Evolutionary conservation across 768 basidiomycete species (phyloP), one percentile per base, ranked within the genome.

Genomic region (Trametes punicea): DNA sequence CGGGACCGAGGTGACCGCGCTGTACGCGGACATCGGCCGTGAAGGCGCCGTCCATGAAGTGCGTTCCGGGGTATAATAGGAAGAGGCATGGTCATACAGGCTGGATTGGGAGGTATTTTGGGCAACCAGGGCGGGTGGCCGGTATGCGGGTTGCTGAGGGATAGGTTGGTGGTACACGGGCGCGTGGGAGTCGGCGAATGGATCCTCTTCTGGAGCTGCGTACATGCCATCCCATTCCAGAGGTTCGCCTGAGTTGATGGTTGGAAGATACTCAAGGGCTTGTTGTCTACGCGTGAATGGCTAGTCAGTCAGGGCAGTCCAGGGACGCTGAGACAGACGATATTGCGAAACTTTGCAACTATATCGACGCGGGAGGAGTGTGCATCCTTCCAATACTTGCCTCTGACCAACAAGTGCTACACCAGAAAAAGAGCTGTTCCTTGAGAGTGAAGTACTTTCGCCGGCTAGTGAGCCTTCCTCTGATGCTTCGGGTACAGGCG

Each of bases 241-340:
- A 4, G 69, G 67, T 51, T 70, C 68, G 25, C 70, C 70, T 16
- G 70, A 70, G 51, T 66, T 64, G 47, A 71, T 71, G 0, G 70
- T 71, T 11, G 70, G 70, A 3, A 71, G 56, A n/a, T 62, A 56
- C 18, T 52, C 52, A 9, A 48, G 38, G 0, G 45, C 38, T 10
- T 46, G 48, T 39, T 45, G 47, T 53, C 44, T 40, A 45, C 2
- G 61, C 4, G 31, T 13, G 18, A 3, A 10, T 18, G 1, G 11
- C 13, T n/a, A n/a, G 13, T 50, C 25, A 13, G 50, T 23, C 36
- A 33, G 11, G 48, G 16, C n/a, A 20, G 47, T 25, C 30, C 33
- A 7, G 3, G 13, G 10, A 15, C n/a, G 25, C 20, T 9, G 13
- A 26, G 21, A 15, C 18, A 21, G 13, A 21, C 21, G 23, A 15